Evolutionary conservation across 768 basidiomycete species (phyloP), one percentile per base, ranked within the genome.

Genomic region (Arthromyces matolae): DNA sequence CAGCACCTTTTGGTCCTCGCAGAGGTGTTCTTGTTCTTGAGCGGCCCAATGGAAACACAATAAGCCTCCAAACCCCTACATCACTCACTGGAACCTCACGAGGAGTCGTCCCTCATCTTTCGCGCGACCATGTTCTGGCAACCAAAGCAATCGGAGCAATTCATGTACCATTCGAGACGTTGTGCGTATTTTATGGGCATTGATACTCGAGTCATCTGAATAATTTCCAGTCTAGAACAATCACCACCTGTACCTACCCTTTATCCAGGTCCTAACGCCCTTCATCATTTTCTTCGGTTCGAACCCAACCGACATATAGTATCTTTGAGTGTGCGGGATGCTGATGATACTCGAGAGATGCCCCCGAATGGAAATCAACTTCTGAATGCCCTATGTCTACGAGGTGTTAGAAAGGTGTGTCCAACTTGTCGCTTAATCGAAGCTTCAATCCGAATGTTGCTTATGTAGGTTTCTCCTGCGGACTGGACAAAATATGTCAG

Each of bases 101-200:
- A 12, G 89, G 89, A 0, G 71, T 84, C 22, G 71, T 92, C 0
- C 84, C 84, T 0, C 89, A 92, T 63, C 68, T 91, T 5, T 83
- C 86, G 6, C 68, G 78, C 35, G 87, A 89, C 56, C 79, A 86
- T 47, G 64, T 74, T 19, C 57, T 58, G 16, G 52, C 55, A 23
- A 77, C 77, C 1, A 55, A 65, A 8, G 72, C 79, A 1, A 75
- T 88, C 25, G 72, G 63, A 48, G 87, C 85, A 78, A 64, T 86
- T 0, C 76, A 86, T 50, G 67, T 90, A 0, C 81, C 89, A 0
- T 91, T 90, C 58, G 89, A 92, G 65, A 76, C 82, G 16, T 92
- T 91, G 89, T 91, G 65, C 78, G 83, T 75, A 20, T 8, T 16
- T 22, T 16, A 22, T 38, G 12, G 29, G 37, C n/a, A 18, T 42